Base-by-base conservation (phyloP, 805 yeast genomes). In the Metschnikowia drakensbergensis region DNA sequence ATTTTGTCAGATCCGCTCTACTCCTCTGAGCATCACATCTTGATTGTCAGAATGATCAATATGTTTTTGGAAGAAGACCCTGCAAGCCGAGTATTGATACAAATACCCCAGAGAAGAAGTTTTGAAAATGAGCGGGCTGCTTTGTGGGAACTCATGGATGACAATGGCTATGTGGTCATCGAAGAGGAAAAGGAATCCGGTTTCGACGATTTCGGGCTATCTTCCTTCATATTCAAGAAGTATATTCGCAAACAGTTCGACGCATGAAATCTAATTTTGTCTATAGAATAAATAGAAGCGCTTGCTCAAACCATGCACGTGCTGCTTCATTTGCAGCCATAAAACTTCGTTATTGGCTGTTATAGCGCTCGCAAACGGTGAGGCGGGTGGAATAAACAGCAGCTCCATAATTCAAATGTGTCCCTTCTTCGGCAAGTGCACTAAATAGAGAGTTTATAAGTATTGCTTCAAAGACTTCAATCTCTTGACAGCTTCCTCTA, bases 1-100 rank as follows among this genome's bases (percentile, higher is more conserved):
- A 69, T 94, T 0, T 66, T 89, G 3, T 86, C 96, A 22, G 99
- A 92, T 64, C 97, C 97, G 0, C 82, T 92, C 2, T 92, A 94
- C 63, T 86, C 96, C 0, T 69, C 84, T 0, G 76, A 80, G 30
- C 98, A 92, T 60, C 97, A 97, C 1, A 62, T 64, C 11, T 80
- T 87, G 81, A 81, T 92, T 1, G 77, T 79, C 4, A 64, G 78
- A 42, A 83, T 88, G 76, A 68, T 91, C 5, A 57, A 59, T 3
- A 54, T 58, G 37, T 82, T 87, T 46, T 58, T 83, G 22, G 63
- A 63, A 1, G 48, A 49, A 9, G 48, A 53, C 2, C 3, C 30
- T 9, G 64, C 60, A 2, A 68, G 85, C 0, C 61, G 76, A 6
- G 81, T 90, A 0, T 63, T 88, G 11, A 62, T 92, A 6, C 90